Evolutionary conservation across 2,329 filamentous ascomycete genomes (phyloP).

Genomic region (Ilyonectria destructans): DNA sequence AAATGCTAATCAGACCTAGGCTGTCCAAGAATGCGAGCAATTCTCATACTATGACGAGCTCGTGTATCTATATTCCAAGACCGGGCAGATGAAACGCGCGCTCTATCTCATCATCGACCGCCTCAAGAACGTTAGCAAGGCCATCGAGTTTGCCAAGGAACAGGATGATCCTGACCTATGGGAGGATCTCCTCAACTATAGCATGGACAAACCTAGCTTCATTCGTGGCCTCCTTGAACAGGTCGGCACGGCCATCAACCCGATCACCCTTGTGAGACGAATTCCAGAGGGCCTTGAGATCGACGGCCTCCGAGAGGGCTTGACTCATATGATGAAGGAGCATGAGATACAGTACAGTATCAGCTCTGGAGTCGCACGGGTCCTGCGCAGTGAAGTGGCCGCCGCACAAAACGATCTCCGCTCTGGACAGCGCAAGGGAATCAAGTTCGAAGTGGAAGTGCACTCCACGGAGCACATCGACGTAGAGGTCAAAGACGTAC

Average conservation of each 20-base stretch:
- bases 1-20: constrained; percentile 59
- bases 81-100: constrained; percentile 92
- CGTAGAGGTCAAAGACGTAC: constrained; percentile 59
- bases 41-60: constrained; percentile 90
- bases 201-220: constrained; percentile 97
- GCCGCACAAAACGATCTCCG: constrained; percentile 86
- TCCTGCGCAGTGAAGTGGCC: constrained; percentile 90
- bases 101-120: constrained; percentile 94
- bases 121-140: constrained; percentile 91
- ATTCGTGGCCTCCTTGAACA: constrained; percentile 94
- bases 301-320: constrained; percentile 88
- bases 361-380: constrained; percentile 88
- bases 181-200: constrained; percentile 95
- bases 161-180: constrained; percentile 94
- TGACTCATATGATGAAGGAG: constrained; percentile 93
- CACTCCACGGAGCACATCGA: constrained; percentile 62
- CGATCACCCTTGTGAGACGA: constrained; percentile 88
- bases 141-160: constrained; percentile 94
- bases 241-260: constrained; percentile 94
- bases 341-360: constrained; percentile 97
- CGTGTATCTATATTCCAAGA: constrained; percentile 97
- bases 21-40: constrained; percentile 83
- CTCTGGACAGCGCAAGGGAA: constrained; percentile 84
- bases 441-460: constrained; percentile 86
- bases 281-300: constrained; percentile 97